These are phyloP conservation scores for Tripterygium wilfordii DNA, from an alignment of 177 flowering plant species.

Conservation along the genomic window DNA sequence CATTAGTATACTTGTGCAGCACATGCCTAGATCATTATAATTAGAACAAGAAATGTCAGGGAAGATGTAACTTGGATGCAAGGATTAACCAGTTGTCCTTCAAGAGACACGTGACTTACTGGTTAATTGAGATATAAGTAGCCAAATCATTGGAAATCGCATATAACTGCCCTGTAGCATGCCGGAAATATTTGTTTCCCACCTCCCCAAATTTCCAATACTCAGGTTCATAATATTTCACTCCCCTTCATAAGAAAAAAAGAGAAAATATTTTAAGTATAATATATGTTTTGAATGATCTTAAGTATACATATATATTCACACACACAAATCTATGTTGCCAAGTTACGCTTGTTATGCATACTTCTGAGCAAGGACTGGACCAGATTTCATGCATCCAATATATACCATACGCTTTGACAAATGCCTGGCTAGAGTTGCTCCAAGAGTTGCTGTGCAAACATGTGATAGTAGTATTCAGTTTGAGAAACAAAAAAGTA, in stretches of 20 bases:
- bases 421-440: slow-evolving; percentile 64
- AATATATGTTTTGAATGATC: no score
- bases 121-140: slow-evolving; percentile 68
- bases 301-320: no score
- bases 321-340: neutral
- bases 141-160: slow-evolving; percentile 84
- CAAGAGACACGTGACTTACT: slow-evolving; percentile 32
- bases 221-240: slow-evolving; percentile 90
- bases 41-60: slow-evolving; percentile 1
- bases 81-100: neutral
- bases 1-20: slow-evolving; percentile 79
- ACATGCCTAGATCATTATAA: slow-evolving; percentile 46
- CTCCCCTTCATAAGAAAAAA: slow-evolving; percentile 50
- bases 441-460: slow-evolving; percentile 70
- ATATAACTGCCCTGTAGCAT: slow-evolving; percentile 92
- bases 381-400: slow-evolving; percentile 97
- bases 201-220: slow-evolving; percentile 94
- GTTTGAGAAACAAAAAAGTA: neutral
- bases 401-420: slow-evolving; percentile 70
- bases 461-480: neutral
- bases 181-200: slow-evolving; percentile 90
- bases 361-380: slow-evolving; percentile 84
- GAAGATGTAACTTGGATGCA: neutral
- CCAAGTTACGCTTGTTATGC: slow-evolving; percentile 9
- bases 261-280: neutral